A percentile compares a stretch with the other conserved stretches of the same genome.
These are phyloP conservation scores for sorghum (Sorghum bicolor) DNA, from an alignment of 176 grass and related monocot genomes.

Conservation along the genomic window Sorghum_bicolor_NCBIv3 NC_012870.2:57988001-57988500, in stretches of 20 bases:
- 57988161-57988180: conserved; percentile 46
- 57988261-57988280: conserved; percentile 68
- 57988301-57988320: background rate
- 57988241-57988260: conserved; percentile 97
- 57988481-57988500: background rate
- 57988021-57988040: conserved; percentile 6
- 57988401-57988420: background rate
- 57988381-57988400: background rate
- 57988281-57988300: background rate
- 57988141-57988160: conserved; percentile 53
- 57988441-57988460: background rate
- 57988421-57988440: background rate
- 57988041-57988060: conserved; percentile 27
- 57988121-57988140: conserved; percentile 25
- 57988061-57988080: conserved; percentile 34
- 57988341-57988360: background rate
- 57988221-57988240: conserved; percentile 87
- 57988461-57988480: background rate
- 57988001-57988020: conserved; percentile 47
- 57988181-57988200: conserved; percentile 50
- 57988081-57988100: conserved; percentile 38
- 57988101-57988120: conserved; percentile 45
- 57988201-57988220: conserved; percentile 93
- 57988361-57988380: background rate
- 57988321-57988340: background rate